These are phyloP conservation scores for Pseudogymnoascus sp. DNA, from an alignment of 2,329 filamentous ascomycete genomes.

Conservation along the genomic window DNA sequence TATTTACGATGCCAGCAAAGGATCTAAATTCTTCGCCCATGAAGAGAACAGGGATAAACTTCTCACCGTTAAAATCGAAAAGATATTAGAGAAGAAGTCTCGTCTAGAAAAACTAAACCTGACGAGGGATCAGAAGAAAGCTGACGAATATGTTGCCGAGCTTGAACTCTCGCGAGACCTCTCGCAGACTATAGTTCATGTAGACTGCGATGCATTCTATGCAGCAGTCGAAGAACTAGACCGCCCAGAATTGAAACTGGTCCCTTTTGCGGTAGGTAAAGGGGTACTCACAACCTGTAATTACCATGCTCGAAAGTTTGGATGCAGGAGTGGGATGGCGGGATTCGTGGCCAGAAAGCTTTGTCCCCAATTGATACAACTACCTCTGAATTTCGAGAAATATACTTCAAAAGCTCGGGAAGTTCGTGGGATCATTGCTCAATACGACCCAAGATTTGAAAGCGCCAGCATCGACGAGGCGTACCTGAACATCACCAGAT, in stretches of 20 bases:
- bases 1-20: constrained; percentile 94
- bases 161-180: constrained; percentile 75
- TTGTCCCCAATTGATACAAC: constrained; percentile 74
- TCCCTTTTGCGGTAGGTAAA: constrained; percentile 83
- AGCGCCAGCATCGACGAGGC: constrained; percentile 94
- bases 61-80: constrained; percentile 78
- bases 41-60: constrained; percentile 77
- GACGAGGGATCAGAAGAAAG: constrained; percentile 62
- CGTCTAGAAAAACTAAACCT: constrained; percentile 71
- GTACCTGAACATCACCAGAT: constrained; percentile 88
- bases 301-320: constrained; percentile 83
- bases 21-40: constrained; percentile 91
- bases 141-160: constrained; percentile 73
- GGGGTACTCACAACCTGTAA: constrained; percentile 66
- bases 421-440: constrained; percentile 69
- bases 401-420: constrained; percentile 87
- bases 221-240: constrained; percentile 85
- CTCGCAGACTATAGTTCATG: constrained; percentile 77
- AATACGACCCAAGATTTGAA: constrained; percentile 89
- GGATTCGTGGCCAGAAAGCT: constrained; percentile 91
- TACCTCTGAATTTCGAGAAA: constrained; percentile 83
- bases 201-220: constrained; percentile 97
- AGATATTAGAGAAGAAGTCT: constrained; percentile 67
- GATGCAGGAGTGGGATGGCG: constrained; percentile 91
- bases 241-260: constrained; percentile 72